Evolutionary conservation across 2,329 filamentous ascomycete genomes (phyloP).

Genomic region (Fusarium humuli): DNA sequence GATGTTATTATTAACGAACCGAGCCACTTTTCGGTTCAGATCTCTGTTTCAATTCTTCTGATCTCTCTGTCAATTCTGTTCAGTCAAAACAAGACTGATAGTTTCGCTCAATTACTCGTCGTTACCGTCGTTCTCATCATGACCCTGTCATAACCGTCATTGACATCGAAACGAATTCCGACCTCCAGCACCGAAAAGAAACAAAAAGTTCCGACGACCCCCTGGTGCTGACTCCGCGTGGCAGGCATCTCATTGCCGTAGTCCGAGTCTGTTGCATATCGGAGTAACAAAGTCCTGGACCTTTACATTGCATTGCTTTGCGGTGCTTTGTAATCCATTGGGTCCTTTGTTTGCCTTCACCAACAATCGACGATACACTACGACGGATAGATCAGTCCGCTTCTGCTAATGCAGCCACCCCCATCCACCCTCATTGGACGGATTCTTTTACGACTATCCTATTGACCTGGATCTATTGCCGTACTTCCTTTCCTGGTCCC

Average conservation of each 20-base stretch:
- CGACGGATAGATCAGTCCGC: conserved; percentile 3
- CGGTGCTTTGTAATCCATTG: conserved; percentile 40
- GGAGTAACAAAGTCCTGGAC: neutral
- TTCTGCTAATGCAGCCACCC: conserved; percentile 25
- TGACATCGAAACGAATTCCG: conserved; percentile 12
- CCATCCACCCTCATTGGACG: conserved; percentile 10
- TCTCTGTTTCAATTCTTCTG: neutral
- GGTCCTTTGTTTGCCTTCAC: conserved; percentile 12
- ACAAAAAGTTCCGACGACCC: conserved; percentile 5
- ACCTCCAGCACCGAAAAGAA: neutral
- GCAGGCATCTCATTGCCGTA: conserved; percentile 32
- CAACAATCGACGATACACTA: conserved; percentile 13
- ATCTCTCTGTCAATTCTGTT: neutral
- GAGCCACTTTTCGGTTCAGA: conserved; percentile 4
- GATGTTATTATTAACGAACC: conserved; percentile 23
- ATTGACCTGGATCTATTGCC: conserved; percentile 24
- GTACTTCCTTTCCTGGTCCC: conserved; percentile 14
- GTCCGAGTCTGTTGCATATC: conserved; percentile 25
- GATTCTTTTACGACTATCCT: conserved; percentile 24
- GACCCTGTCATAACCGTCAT: conserved; percentile 27
- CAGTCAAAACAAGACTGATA: neutral
- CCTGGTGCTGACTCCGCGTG: conserved; percentile 25
- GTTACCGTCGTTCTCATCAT: conserved; percentile 9
- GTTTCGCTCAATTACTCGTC: neutral
- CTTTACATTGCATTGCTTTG: neutral